Evolutionary conservation across 805 yeast genomes (phyloP).

Genomic region (Sungouiozyma intestinalis): DNA sequence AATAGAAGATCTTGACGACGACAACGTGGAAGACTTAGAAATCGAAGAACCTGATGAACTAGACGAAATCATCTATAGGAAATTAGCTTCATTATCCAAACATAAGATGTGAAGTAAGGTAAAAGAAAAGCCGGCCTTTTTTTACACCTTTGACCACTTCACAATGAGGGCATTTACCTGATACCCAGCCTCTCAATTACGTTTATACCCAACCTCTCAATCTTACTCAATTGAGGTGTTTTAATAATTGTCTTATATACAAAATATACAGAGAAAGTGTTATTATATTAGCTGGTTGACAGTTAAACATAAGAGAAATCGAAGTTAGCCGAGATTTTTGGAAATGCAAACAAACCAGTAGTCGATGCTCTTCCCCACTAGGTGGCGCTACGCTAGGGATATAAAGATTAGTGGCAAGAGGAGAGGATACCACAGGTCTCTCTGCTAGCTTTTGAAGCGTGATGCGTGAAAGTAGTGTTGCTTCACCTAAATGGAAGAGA

Average conservation of each 20-base stretch:
- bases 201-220: too few relatives aligned
- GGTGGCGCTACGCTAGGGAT: too few relatives aligned
- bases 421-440: too few relatives aligned
- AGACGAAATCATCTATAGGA: constrained; percentile 24
- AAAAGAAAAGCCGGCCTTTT: background rate
- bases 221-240: background rate
- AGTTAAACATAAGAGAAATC: too few relatives aligned
- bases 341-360: background rate
- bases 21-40: constrained; percentile 19
- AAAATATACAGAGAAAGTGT: background rate
- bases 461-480: background rate
- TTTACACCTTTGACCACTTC: background rate
- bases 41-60: constrained; percentile 24
- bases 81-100: constrained; percentile 11
- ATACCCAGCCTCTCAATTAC: too few relatives aligned
- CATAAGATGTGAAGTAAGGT: background rate
- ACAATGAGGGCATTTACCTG: background rate
- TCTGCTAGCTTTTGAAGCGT: too few relatives aligned
- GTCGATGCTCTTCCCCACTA: too few relatives aligned
- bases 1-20: constrained; percentile 14
- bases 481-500: constrained; percentile 37
- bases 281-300: too few relatives aligned
- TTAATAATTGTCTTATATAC: background rate
- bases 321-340: background rate
- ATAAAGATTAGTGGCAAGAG: too few relatives aligned